Evolutionary conservation across 345 rosid genomes (phyloP), one percentile per base, ranked within the genome.

Genomic region (Syzygium aromaticum): DNA sequence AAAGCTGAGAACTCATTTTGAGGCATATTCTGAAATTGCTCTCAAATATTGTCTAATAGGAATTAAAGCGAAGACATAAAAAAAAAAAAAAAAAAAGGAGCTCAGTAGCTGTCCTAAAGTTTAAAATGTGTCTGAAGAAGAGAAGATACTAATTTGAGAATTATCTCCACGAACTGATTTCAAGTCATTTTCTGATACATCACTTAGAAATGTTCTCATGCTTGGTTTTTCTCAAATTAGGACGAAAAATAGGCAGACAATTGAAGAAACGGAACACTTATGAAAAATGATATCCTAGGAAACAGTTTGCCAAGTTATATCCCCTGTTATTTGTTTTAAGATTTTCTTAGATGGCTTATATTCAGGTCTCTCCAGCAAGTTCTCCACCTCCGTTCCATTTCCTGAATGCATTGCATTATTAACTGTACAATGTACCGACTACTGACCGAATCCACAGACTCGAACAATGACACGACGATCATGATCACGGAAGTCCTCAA

Each of bases 381-480:
- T 67, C 77, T 63, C 67, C 87, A 82, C 21, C 80, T 17, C 80
- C 7, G 1, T 73, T 73, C 46, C 22, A 86, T 49, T 33, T 87
- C 77, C 54, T 33, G 56, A 67, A 67, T 17, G 59, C 86, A 88
- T 52, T 0, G 56, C 86, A 82, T 56, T 56, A n/a, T 52, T 77
- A 88, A 87, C 85, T 46, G 87, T 38, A 52, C 14, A 73, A 40
- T 77, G 86, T 22, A 51, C 84, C 12, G 15, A 49, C 52, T 85
- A 93, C 98, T 85, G 87, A 97, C 99, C 90, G 98, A 95, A 77
- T 96, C 98, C 82, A 96, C 98, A n/a, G 98, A 94, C 85, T 98
- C 96, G 59, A 97, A 95, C 86, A 97, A 86, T 61, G 99, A 97
- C 84, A 91, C 96, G 33, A 95, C 87, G 91, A 94, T 94, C 98